phyloP scores from a whole-genome alignment of 192 early-diverging fungal species.

The Gonapodya prolifera region DNA sequence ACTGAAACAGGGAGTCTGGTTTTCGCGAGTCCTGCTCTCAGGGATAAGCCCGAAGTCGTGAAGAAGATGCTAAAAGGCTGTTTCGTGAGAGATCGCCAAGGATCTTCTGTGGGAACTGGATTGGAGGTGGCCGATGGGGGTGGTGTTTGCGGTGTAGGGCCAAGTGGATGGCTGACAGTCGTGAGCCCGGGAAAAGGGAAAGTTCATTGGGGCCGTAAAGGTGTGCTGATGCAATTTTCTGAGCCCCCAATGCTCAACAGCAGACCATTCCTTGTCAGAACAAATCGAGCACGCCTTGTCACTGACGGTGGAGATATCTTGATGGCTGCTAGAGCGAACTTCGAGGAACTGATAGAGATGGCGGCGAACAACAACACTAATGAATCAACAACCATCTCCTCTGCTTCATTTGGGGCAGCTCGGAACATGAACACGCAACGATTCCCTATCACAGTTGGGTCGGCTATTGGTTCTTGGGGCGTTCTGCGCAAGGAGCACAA shows the following conservation, averaged over 20 bases:
- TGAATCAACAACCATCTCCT: not conserved
- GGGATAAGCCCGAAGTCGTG: constrained; percentile 32
- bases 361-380: not conserved
- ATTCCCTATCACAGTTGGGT: not conserved
- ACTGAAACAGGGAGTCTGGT: constrained; percentile 55
- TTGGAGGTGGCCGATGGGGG: not conserved
- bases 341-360: constrained; percentile 20
- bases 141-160: not conserved
- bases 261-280: constrained; percentile 33
- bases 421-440: not conserved
- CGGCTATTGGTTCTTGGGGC: constrained; percentile 22
- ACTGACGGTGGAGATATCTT: constrained; percentile 28
- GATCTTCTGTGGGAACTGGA: constrained; percentile 8
- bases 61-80: constrained; percentile 38
- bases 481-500: constrained; percentile 37
- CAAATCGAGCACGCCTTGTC: constrained; percentile 40
- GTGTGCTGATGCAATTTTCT: not conserved
- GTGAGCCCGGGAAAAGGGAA: constrained; percentile 32
- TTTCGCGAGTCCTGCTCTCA: constrained; percentile 53
- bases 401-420: not conserved
- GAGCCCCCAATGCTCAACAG: constrained; percentile 18
- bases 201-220: not conserved
- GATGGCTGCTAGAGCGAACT: constrained; percentile 25
- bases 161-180: constrained; percentile 38
- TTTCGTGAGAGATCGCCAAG: constrained; percentile 18